Percentiles rank a stretch among this genome's conserved stretches.
Conservation (phyloP, 352 stramenopile genomes). For the Achlya hypogyna region DNA sequence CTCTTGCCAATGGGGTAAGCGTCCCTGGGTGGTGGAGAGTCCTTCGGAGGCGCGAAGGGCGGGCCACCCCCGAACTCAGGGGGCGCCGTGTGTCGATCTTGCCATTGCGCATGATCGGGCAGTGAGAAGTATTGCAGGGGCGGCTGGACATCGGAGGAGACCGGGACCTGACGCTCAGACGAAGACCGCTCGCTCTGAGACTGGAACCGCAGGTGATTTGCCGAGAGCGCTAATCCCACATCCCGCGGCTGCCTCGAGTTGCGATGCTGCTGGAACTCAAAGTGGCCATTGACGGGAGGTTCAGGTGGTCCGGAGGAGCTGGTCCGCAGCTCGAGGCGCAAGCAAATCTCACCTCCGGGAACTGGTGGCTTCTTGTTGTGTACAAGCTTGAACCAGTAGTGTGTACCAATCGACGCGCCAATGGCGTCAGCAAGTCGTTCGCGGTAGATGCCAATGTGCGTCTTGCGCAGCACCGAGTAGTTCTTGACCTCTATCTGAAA, state of each 20-base stretch:
- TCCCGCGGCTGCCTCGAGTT: neutral
- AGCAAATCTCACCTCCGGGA: neutral
- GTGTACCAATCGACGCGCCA: neutral
- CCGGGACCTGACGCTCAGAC: neutral
- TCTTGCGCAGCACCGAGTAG: slow-evolving; percentile 11
- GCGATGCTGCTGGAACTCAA: neutral
- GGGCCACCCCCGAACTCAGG: neutral
- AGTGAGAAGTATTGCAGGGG: neutral
- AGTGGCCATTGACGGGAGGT: neutral
- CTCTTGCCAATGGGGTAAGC: no score
- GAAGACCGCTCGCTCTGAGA: neutral
- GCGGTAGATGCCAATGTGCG: slow-evolving; percentile 2
- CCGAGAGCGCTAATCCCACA: neutral
- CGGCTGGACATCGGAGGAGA: no score
- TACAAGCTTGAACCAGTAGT: neutral
- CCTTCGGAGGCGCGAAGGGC: no score
- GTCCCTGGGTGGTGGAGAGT: no score
- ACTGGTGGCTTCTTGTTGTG: neutral
- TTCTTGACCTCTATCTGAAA: slow-evolving; percentile 18
- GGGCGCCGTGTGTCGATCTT: neutral
- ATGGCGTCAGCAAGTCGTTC: neutral
- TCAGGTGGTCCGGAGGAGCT: neutral
- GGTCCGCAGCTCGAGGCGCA: neutral
- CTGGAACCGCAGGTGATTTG: neutral
- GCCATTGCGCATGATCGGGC: neutral